phyloP scores from a whole-genome alignment of 176 grass and related monocot genomes.

The Raddia guianensis region DNA sequence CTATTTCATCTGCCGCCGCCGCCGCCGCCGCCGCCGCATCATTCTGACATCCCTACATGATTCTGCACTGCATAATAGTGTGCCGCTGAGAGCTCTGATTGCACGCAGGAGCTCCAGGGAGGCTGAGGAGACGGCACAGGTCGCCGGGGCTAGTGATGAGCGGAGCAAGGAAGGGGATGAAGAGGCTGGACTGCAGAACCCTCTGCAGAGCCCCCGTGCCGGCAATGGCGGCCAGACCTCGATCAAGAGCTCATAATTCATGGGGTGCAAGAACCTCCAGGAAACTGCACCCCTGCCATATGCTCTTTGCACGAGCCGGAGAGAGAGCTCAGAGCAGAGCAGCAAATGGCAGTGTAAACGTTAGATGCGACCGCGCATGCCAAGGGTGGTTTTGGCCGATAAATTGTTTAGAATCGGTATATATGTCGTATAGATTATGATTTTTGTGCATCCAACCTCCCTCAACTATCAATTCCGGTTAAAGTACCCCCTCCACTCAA shows the following conservation, averaged over 20 bases:
- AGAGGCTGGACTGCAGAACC: slow-evolving; percentile 38
- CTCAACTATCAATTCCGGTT: too few relatives aligned
- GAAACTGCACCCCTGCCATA: too few relatives aligned
- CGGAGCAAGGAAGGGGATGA: slow-evolving; percentile 22
- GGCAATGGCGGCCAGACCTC: background rate
- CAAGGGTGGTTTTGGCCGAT: too few relatives aligned
- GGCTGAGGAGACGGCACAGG: slow-evolving; percentile 42
- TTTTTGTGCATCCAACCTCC: too few relatives aligned
- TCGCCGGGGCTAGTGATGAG: slow-evolving; percentile 36
- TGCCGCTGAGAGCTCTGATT: background rate
- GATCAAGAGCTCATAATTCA: background rate
- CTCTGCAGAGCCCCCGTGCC: background rate
- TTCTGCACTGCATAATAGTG: background rate
- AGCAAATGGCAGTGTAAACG: background rate
- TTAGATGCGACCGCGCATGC: too few relatives aligned
- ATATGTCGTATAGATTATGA: too few relatives aligned
- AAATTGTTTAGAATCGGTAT: too few relatives aligned
- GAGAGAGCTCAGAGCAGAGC: too few relatives aligned
- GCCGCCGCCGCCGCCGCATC: background rate
- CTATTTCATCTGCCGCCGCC: too few relatives aligned
- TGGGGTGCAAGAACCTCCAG: too few relatives aligned
- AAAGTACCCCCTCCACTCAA: too few relatives aligned
- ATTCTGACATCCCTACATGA: background rate
- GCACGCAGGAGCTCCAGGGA: slow-evolving; percentile 43
- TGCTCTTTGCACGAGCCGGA: too few relatives aligned